Percentiles rank a stretch among this genome's conserved stretches.
phyloP scores from a whole-genome alignment of 306 rosid species.

The Glycyrrhiza uralensis region DNA sequence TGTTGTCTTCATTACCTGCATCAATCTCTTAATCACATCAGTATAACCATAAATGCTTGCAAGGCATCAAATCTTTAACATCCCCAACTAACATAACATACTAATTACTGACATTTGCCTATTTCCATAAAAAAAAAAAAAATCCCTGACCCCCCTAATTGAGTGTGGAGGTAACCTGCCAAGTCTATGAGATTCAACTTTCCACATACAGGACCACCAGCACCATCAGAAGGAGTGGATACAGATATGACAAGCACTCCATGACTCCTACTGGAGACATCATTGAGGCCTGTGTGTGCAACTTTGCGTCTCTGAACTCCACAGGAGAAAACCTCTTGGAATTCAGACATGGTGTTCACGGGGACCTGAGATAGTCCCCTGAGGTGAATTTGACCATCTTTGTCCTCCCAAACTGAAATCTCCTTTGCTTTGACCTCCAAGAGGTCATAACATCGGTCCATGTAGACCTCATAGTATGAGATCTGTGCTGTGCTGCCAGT shows the following conservation, averaged over 20 bases:
- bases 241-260: conserved; percentile 82
- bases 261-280: conserved; percentile 95
- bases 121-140: too few species aligned
- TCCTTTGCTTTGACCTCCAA: conserved; percentile 73
- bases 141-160: not conserved
- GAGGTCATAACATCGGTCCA: conserved; percentile 91
- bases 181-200: conserved; percentile 95
- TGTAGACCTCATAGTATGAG: conserved; percentile 85
- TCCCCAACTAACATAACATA: too few species aligned
- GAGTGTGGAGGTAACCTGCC: conserved; percentile 60
- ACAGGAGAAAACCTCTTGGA: conserved; percentile 51
- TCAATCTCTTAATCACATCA: conserved; percentile 14
- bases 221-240: conserved; percentile 46
- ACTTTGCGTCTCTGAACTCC: conserved; percentile 76
- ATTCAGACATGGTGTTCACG: conserved; percentile 59
- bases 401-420: conserved; percentile 75
- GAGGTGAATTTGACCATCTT: conserved; percentile 84
- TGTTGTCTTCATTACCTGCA: conserved; percentile 91
- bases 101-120: too few species aligned
- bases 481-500: conserved; percentile 59
- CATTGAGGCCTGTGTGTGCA: conserved; percentile 85
- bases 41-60: conserved; percentile 11
- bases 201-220: conserved; percentile 43
- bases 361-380: conserved; percentile 67
- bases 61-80: not conserved